Evolutionary conservation across 164 flowering plant genomes (phyloP).

Genomic region (Protea cynaroides): DNA sequence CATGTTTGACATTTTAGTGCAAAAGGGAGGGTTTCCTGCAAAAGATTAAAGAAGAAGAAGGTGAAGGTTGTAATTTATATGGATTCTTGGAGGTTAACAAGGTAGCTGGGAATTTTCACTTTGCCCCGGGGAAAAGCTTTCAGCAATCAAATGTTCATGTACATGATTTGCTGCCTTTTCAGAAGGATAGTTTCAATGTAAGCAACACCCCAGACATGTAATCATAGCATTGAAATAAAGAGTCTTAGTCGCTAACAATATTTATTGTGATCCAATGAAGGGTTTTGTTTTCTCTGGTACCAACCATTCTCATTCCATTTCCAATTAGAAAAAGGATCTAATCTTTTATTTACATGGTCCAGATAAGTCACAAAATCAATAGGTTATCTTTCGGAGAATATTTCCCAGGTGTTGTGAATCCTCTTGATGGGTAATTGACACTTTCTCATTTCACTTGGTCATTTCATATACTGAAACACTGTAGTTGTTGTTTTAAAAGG

Average conservation of each 20-base stretch:
- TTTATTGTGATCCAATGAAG: neutral
- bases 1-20: conserved; percentile 41
- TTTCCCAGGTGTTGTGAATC: conserved; percentile 80
- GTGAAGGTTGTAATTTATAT: conserved; percentile 87
- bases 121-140: conserved; percentile 92
- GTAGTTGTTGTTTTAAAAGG: neutral
- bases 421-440: conserved; percentile 64
- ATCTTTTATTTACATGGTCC: conserved; percentile 10
- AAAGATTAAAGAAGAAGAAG: conserved; percentile 78
- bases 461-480: neutral
- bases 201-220: conserved; percentile 12
- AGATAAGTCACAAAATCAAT: conserved; percentile 82
- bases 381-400: conserved; percentile 71
- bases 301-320: neutral
- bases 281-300: neutral
- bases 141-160: conserved; percentile 71
- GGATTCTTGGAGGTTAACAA: conserved; percentile 85
- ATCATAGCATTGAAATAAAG: neutral
- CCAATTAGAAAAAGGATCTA: conserved; percentile 2
- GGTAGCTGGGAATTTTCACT: conserved; percentile 90
- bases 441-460: neutral
- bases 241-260: too few species aligned
- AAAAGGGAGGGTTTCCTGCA: conserved; percentile 84
- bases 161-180: conserved; percentile 68
- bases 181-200: conserved; percentile 74